phyloP scores from a whole-genome alignment of 1,284 basidiomycete genomes.

The Malassezia sp. region DNA sequence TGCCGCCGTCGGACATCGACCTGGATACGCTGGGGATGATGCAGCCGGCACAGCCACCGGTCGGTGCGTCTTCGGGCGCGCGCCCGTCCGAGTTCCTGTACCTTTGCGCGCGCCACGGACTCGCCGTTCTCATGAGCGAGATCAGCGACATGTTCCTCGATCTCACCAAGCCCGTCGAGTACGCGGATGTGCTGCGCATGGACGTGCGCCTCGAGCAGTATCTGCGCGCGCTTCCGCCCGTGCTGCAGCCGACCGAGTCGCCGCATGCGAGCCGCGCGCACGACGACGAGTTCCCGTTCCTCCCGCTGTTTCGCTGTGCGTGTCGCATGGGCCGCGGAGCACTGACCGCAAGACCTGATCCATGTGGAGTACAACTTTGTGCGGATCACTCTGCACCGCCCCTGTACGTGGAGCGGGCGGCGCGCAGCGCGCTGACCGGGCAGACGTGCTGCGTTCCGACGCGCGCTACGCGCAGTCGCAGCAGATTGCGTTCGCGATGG shows the following conservation, averaged over 20 bases:
- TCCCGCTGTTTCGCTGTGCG: conserved; percentile 36
- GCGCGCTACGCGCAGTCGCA: conserved; percentile 33
- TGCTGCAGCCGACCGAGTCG: conserved; percentile 59
- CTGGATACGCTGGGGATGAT: conserved; percentile 48
- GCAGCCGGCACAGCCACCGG: not conserved
- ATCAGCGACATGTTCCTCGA: conserved; percentile 94
- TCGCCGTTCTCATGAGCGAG: conserved; percentile 73
- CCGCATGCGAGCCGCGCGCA: conserved; percentile 49
- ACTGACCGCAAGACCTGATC: too few species aligned
- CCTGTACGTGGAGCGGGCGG: too few species aligned
- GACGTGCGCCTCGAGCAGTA: conserved; percentile 77
- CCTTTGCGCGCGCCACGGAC: conserved; percentile 69
- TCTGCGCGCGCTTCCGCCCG: conserved; percentile 67
- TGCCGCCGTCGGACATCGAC: conserved; percentile 70
- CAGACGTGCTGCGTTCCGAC: conserved; percentile 33
- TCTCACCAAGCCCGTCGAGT: conserved; percentile 62
- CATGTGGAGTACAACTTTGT: conserved; percentile 40
- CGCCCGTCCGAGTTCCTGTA: conserved; percentile 59
- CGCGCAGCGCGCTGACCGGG: too few species aligned
- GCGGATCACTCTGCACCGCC: conserved; percentile 38
- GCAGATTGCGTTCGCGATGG: conserved; percentile 32
- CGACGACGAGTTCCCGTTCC: conserved; percentile 31
- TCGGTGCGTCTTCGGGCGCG: conserved; percentile 22
- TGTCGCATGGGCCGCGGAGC: too few species aligned
- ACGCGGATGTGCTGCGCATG: conserved; percentile 68